Evolutionary conservation across 192 early-diverging fungal genomes (phyloP).

Genomic region (Coemansia biformis): DNA sequence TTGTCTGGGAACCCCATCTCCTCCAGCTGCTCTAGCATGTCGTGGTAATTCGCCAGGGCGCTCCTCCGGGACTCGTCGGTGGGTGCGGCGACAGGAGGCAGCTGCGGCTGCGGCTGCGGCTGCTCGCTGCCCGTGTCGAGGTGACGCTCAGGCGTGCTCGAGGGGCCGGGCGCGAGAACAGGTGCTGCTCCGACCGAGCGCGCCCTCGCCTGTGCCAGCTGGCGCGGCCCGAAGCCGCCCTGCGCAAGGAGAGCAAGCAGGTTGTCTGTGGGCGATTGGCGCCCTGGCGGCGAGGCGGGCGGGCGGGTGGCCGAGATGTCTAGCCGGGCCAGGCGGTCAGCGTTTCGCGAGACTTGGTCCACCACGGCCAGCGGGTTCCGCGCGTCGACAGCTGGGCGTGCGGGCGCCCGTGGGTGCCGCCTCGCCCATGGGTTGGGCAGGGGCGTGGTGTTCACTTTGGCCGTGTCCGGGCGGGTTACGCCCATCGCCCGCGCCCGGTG

Average conservation of each 20-base stretch:
- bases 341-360: conserved; percentile 35
- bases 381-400: conserved; percentile 9
- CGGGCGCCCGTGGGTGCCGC: conserved; percentile 3
- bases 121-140: background rate
- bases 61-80: conserved; percentile 1
- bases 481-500: conserved; percentile 38
- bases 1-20: conserved; percentile 95
- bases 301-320: conserved; percentile 13
- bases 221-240: background rate
- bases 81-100: background rate
- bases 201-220: too few species aligned
- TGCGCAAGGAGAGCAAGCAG: conserved; percentile 2
- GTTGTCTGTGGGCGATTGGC: conserved; percentile 1
- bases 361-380: conserved; percentile 20
- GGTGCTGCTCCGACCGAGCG: too few species aligned
- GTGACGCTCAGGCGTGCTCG: conserved; percentile 1
- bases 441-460: conserved; percentile 38
- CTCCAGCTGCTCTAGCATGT: conserved; percentile 68
- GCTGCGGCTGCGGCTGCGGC: background rate
- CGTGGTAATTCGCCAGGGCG: conserved; percentile 55
- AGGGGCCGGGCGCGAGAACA: background rate
- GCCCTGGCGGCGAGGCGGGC: background rate
- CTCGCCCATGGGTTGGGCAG: conserved; percentile 50
- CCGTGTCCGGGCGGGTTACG: conserved; percentile 27
- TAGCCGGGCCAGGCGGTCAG: conserved; percentile 29